Evolutionary conservation across 2,329 filamentous ascomycete genomes (phyloP), one percentile per base, ranked within the genome.

Genomic region (Didymella keratinophila): DNA sequence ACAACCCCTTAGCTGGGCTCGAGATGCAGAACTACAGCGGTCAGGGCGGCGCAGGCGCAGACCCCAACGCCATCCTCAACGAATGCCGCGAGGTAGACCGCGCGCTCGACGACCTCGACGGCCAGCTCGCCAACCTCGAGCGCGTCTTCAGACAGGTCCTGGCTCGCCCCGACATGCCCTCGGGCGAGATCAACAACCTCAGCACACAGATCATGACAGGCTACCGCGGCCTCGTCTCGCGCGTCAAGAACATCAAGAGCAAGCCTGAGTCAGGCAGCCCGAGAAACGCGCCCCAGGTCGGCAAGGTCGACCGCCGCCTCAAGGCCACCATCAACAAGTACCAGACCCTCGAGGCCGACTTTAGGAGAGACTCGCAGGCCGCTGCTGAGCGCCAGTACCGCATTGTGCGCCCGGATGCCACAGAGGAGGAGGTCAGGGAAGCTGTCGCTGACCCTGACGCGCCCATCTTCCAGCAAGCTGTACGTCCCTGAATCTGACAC

Each of bases 301-400:
- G 89, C 69, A 88, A 89, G 57, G 86, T 95, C 44, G 91, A 96
- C 76, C 86, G 90, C 51, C 86, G 89, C 56, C 83, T 97, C 67
- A 93, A 94, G 81, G 82, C 84, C 43, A 91, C 91, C 59, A 94
- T 97, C 76, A 86, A 91, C 67, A 81, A 87, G 61, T 97, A 93
- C 81, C 92, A 95, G 78, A 84, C 87, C 65, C 83, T 92, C 54
- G 93, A 98, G 78, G 86, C 86, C 1, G 84, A 88, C 21, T 97
- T 93, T 83, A 87, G 90, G 73, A 90, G 90, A 78, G 88, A 89
- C 67, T 87, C 92, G 30, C 86, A 91, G 75, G 90, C 92, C 48
- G 92, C 96, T 78, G 91, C 96, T 80, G 90, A 88, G 65, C 87
- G 95, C 54, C 93, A 97, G 76, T 97, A 96, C 79, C 86, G 90